A percentile compares a stretch with the other conserved stretches of the same genome.
phyloP scores from a whole-genome alignment of 441 rosid species.

The Pelargonium australe region DNA sequence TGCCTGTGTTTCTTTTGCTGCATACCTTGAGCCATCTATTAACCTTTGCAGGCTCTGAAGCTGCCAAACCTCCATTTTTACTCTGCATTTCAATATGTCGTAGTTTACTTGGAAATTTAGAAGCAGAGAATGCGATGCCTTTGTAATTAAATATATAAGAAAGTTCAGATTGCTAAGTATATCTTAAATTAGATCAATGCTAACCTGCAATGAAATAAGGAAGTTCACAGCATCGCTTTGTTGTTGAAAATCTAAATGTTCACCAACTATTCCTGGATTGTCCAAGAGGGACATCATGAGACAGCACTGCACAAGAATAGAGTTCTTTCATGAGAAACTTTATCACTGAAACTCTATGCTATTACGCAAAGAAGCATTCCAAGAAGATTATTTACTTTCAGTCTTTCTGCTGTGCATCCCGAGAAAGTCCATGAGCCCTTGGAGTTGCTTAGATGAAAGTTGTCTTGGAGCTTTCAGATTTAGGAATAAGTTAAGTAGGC shows the following conservation, averaged over 20 bases:
- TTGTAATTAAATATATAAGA: not conserved
- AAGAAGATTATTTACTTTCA: too few relatives aligned
- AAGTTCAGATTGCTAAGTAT: slow-evolving; percentile 2
- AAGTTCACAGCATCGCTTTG: slow-evolving; percentile 42
- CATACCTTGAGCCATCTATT: slow-evolving; percentile 30
- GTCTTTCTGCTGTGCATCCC: slow-evolving; percentile 8
- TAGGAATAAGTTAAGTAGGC: too few relatives aligned
- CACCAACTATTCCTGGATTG: slow-evolving; percentile 32
- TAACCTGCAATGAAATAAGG: slow-evolving; percentile 50
- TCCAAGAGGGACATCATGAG: slow-evolving; percentile 17
- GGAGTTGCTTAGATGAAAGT: slow-evolving; percentile 13
- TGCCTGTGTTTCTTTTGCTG: too few relatives aligned
- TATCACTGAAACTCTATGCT: too few relatives aligned
- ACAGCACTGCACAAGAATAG: too few relatives aligned
- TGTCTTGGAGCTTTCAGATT: slow-evolving; percentile 31
- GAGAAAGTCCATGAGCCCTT: slow-evolving; percentile 16
- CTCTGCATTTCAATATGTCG: slow-evolving; percentile 18
- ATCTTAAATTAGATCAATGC: not conserved
- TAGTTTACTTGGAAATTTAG: too few relatives aligned
- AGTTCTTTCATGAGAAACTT: too few relatives aligned
- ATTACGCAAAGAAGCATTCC: too few relatives aligned
- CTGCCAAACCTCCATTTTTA: slow-evolving; percentile 32
- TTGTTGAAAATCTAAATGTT: slow-evolving; percentile 30
- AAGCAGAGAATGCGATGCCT: too few relatives aligned
- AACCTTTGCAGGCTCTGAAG: slow-evolving; percentile 34